phyloP scores from a whole-genome alignment of 1,284 basidiomycete species.

The Moniliophthora roreri region DNA sequence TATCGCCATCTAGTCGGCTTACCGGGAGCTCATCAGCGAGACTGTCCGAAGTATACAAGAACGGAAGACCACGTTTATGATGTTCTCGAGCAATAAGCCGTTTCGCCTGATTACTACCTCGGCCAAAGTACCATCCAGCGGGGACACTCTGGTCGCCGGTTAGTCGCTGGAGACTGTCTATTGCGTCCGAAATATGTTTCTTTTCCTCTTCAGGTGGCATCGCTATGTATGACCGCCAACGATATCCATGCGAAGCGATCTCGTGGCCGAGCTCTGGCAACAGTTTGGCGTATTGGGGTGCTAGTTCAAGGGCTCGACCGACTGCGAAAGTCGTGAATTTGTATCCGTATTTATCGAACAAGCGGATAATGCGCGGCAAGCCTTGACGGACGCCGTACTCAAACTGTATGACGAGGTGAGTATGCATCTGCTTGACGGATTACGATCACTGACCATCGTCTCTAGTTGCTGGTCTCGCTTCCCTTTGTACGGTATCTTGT shows the following conservation, averaged over 20 bases:
- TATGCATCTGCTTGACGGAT: neutral
- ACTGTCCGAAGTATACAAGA: slow-evolving; percentile 11
- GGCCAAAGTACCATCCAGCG: slow-evolving; percentile 7
- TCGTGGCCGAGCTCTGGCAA: slow-evolving; percentile 8
- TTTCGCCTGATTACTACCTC: slow-evolving; percentile 3
- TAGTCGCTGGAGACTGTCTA: slow-evolving; percentile 5
- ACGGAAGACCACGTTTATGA: slow-evolving; percentile 3
- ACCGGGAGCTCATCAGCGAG: slow-evolving; percentile 9
- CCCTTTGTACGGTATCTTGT: slow-evolving; percentile 6
- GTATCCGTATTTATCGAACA: slow-evolving; percentile 10
- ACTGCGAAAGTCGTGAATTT: slow-evolving; percentile 5
- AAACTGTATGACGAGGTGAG: neutral
- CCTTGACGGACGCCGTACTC: slow-evolving; percentile 9
- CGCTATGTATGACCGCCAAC: slow-evolving; percentile 4
- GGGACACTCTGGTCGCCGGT: slow-evolving; percentile 6
- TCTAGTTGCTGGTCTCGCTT: slow-evolving; percentile 10
- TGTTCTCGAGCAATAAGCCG: slow-evolving; percentile 7
- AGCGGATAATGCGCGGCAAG: slow-evolving; percentile 4
- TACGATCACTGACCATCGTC: slow-evolving; percentile 2
- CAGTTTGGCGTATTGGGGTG: slow-evolving; percentile 7
- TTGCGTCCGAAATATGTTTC: slow-evolving; percentile 8
- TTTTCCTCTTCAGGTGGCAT: slow-evolving; percentile 6
- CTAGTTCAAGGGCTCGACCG: slow-evolving; percentile 5
- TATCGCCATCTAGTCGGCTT: neutral
- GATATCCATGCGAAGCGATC: slow-evolving; percentile 4